phyloP scores from a whole-genome alignment of 2,329 filamentous ascomycete species.

The Alternaria longipes region DNA sequence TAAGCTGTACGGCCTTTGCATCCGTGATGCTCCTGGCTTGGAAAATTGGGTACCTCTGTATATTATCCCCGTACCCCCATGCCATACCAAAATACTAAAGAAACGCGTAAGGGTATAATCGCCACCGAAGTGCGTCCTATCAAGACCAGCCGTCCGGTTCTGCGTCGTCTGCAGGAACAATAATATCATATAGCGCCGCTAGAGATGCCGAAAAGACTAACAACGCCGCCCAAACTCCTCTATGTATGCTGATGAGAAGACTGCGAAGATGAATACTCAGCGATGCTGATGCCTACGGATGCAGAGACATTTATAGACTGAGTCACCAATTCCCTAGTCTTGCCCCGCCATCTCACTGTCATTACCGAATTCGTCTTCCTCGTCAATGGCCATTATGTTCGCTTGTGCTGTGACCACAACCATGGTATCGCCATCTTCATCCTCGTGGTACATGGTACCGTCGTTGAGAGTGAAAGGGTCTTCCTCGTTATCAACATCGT shows the following conservation, averaged over 20 bases:
- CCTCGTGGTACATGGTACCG: conserved; percentile 43
- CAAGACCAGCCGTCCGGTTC: conserved; percentile 13
- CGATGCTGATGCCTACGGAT: not conserved
- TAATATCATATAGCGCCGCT: conserved; percentile 21
- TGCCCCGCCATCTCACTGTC: conserved; percentile 56
- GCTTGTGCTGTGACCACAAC: conserved; percentile 49
- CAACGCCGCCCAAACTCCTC: conserved; percentile 18
- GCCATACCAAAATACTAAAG: conserved; percentile 1
- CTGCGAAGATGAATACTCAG: not conserved
- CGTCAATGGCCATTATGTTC: conserved; percentile 53
- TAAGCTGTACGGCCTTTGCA: not conserved
- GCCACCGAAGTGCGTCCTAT: conserved; percentile 13
- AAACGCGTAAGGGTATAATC: conserved; percentile 34
- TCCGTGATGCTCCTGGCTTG: not conserved
- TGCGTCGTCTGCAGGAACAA: conserved; percentile 5
- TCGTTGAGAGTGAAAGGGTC: conserved; percentile 34
- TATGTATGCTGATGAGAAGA: conserved; percentile 22
- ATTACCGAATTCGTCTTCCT: conserved; percentile 57
- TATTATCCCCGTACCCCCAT: not conserved
- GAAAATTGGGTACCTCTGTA: not conserved
- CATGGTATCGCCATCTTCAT: conserved; percentile 47
- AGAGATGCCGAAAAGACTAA: conserved; percentile 14
- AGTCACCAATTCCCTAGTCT: conserved; percentile 21
- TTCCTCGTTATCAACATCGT: conserved; percentile 25
- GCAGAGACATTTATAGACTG: not conserved